phyloP scores from a whole-genome alignment of 306 rosid species.

The Glycine latifolia region DNA sequence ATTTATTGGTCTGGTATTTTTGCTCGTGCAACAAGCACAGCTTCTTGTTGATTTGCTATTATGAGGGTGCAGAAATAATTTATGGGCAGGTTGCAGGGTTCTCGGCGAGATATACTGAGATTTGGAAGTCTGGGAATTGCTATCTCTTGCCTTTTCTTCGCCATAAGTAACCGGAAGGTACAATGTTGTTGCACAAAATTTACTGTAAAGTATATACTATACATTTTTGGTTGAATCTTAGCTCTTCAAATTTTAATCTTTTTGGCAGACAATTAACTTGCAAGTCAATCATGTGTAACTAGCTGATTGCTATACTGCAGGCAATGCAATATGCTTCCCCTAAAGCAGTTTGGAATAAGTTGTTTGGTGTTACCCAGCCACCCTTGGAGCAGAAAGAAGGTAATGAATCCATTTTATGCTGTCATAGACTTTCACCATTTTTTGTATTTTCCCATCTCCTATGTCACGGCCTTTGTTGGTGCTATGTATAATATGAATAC shows the following conservation, averaged over 20 bases:
- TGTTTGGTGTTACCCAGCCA: constrained; percentile 79
- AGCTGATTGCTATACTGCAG: constrained; percentile 52
- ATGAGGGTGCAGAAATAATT: constrained; percentile 73
- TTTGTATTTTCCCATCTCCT: constrained; percentile 23
- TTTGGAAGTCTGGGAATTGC: constrained; percentile 94
- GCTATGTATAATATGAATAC: constrained; percentile 33
- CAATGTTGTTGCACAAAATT: constrained; percentile 38
- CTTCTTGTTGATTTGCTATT: constrained; percentile 45
- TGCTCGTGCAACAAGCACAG: constrained; percentile 28
- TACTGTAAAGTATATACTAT: background rate
- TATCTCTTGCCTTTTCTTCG: constrained; percentile 80
- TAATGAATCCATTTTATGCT: constrained; percentile 45
- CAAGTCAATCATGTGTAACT: constrained; percentile 29
- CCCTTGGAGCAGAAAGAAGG: constrained; percentile 70
- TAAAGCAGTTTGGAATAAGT: constrained; percentile 82
- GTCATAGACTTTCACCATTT: constrained; percentile 29
- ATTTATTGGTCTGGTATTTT: constrained; percentile 32
- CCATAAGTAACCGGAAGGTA: constrained; percentile 93
- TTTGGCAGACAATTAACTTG: constrained; percentile 25
- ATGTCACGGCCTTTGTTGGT: constrained; percentile 21
- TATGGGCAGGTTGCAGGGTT: constrained; percentile 96
- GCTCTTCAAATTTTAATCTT: constrained; percentile 8
- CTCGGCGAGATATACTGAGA: constrained; percentile 86
- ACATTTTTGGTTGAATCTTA: constrained; percentile 19
- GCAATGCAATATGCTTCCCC: constrained; percentile 98